Conservation (phyloP, 139 green algal species). For the Coelastrella sp. region DNA sequence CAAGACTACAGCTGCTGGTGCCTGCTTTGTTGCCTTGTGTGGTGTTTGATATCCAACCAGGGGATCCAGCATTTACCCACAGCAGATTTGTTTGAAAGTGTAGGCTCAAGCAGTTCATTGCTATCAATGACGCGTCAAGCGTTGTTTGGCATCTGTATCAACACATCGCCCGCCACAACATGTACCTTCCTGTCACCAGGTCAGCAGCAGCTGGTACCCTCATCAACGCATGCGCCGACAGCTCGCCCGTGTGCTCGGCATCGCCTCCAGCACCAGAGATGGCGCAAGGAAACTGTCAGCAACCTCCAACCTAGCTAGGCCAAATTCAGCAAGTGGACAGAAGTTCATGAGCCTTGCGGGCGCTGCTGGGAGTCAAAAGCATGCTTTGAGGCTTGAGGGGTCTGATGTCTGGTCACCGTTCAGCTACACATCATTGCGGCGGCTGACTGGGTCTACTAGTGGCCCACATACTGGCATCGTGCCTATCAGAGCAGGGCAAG, state of each 20-base stretch:
- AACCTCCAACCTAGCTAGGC: background rate
- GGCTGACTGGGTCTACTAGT: background rate
- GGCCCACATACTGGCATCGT: constrained; percentile 32
- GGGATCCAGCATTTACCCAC: too few relatives aligned
- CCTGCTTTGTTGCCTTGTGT: too few relatives aligned
- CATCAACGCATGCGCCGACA: constrained; percentile 28
- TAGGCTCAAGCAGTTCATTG: background rate
- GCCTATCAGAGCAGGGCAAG: constrained; percentile 30
- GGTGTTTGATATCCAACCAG: too few relatives aligned
- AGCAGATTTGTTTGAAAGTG: too few relatives aligned
- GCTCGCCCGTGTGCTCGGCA: constrained; percentile 2
- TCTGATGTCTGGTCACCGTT: constrained; percentile 57
- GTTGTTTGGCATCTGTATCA: background rate
- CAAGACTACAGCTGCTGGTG: background rate
- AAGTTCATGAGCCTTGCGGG: background rate
- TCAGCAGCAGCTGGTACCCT: constrained; percentile 48
- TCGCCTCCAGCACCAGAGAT: background rate
- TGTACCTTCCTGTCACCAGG: background rate
- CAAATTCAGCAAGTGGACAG: background rate
- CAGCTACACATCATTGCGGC: constrained; percentile 39
- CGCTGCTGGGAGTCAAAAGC: constrained; percentile 12
- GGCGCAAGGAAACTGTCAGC: background rate
- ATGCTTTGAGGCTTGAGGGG: constrained; percentile 52
- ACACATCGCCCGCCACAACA: too few relatives aligned
- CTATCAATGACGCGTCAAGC: background rate